Evolutionary conservation across 176 grass and related monocot species (phyloP), one percentile per base, ranked within the genome.

Genomic region (Microstegium vimineum): DNA sequence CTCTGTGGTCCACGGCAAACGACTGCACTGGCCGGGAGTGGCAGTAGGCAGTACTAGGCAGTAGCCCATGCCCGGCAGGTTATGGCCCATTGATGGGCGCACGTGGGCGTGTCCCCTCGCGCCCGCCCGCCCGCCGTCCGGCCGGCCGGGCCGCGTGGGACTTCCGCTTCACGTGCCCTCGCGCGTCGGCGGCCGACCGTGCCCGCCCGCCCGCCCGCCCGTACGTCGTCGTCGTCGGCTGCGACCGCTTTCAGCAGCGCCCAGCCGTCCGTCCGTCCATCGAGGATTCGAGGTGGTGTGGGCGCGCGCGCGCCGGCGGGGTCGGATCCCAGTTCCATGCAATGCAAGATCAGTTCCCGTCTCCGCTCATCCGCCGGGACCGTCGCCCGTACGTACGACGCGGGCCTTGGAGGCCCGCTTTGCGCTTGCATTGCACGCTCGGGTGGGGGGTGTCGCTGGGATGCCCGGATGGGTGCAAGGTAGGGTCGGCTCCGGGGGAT

Each of bases 171-270:
- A 52, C 77, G 42, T 80, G 77, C 77, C 12, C 28, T 4, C 30
- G 77, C 77, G 76, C 76, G 62, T 79, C 76, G 76, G 76, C 76
- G 76, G 38, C 63, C 75, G 75, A 16, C 75, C 35, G 74, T 46
- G 27, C 30, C n/a, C 13, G 42, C 42, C 42, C 42, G 43, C 43
- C 43, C 14, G 11, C 0, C 8, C 22, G 11, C 28, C 17, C 45
- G 47, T 56, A 34, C 72, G 72, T 52, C 71, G 71, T 12, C 71
- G 71, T 12, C 69, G 35, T 41, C 37, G 67, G 42, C 70, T 43
- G 40, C 41, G 40, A 27, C 52, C 68, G 68, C 67, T 70, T 68
- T 69, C 35, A 43, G 0, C 18, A 1, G 18, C 18, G 18, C 47
- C 47, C 47, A 51, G 47, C 18, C n/a, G n/a, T n/a, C n/a, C n/a